Evolutionary conservation across 495 filamentous ascomycete species (phyloP), one percentile per base, ranked within the genome.

Genomic region (Lindgomyces ingoldianus): DNA sequence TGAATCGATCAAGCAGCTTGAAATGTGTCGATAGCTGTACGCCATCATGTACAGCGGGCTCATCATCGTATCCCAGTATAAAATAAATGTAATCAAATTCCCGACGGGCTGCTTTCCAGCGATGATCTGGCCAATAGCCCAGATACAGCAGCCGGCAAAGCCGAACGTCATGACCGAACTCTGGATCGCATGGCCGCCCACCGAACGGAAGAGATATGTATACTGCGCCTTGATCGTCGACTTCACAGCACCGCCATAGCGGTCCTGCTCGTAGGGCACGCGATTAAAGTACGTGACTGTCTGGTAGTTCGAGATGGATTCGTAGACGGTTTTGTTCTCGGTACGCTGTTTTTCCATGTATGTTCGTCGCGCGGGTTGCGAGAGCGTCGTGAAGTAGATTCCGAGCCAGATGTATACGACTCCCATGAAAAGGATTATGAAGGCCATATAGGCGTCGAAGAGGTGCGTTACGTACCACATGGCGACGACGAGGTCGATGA

Each of bases 281-380:
- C 86, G 85, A 72, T 93, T 93, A 78, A 92, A 91, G 69, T 87
- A 84, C 24, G 71, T 67, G n/a, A 90, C 88, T 12, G 89, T 90
- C 21, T 80, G 75, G 89, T 89, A 92, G 33, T 84, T 87, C 54
- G 80, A 80, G 49, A 91, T 83, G 0, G 85, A 81, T 52, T 89
- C 84, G 65, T 85, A 81, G 58, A 87, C 80, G 21, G 86, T 78
- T 51, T 83, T 83, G 51, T 79, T 77, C 69, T 89, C 84, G 67
- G 84, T 80, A 33, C 84, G 84, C 57, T 73, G 78, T 19, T 69
- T 73, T 55, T 78, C 72, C 52, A 71, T 22, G 60, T 67, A 63
- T 42, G 55, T 46, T 48, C 74, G 59, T 54, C 71, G 45, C 22
- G 22, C 3, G 3, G 44, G 29, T 24, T 46, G 63, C 6, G 52